Percentiles rank a stretch among this genome's conserved stretches.
phyloP scores from a whole-genome alignment of 2,329 filamentous ascomycete species.

The Chrysoporthe deuterocubensis region DNA sequence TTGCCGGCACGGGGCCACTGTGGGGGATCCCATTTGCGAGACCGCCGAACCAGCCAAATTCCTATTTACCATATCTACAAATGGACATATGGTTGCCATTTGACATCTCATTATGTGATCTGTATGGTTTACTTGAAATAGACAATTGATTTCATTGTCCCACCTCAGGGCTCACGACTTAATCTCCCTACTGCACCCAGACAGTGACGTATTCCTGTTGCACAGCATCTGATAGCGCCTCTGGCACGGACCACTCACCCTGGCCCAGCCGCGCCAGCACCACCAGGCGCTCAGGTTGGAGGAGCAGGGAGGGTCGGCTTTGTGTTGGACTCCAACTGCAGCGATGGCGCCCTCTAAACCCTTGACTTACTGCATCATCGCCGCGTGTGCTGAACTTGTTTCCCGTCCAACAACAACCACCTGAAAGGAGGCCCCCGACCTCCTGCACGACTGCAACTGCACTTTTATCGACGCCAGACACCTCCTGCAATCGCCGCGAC shows the following conservation, averaged over 20 bases:
- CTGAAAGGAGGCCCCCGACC: neutral
- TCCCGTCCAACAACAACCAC: neutral
- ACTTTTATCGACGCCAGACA: neutral
- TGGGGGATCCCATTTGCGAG: slow-evolving; percentile 11
- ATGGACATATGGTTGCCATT: neutral
- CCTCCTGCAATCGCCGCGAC: slow-evolving; percentile 23
- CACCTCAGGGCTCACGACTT: neutral
- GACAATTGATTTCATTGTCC: no score
- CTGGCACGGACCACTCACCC: slow-evolving; percentile 4
- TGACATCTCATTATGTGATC: neutral
- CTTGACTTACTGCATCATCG: neutral
- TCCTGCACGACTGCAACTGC: neutral
- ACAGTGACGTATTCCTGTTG: slow-evolving; percentile 3
- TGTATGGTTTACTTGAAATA: neutral
- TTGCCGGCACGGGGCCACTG: slow-evolving; percentile 27
- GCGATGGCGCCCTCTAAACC: neutral
- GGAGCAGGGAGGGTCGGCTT: neutral
- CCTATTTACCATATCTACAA: neutral
- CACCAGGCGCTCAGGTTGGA: neutral
- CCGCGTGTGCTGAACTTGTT: neutral
- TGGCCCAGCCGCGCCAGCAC: neutral
- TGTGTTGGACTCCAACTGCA: no score
- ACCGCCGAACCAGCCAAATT: neutral
- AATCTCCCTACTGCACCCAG: neutral
- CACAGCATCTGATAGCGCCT: slow-evolving; percentile 4